Evolutionary conservation across 176 grass and related monocot genomes (phyloP).

Genomic region (Triticum turgidum): DNA sequence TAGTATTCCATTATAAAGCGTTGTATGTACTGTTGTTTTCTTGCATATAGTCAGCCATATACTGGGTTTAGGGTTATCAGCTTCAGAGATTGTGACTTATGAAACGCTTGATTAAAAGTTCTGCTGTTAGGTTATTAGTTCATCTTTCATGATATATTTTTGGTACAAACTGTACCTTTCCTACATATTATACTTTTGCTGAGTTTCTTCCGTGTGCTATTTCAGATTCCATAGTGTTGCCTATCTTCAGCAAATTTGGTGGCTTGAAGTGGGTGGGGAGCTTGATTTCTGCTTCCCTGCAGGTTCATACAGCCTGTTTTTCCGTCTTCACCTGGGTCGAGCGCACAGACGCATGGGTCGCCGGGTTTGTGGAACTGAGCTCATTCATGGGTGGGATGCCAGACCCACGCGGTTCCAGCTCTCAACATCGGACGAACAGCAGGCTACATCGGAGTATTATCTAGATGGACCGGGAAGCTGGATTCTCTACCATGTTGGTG

Average conservation of each 20-base stretch:
- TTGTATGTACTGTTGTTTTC: conserved; percentile 9
- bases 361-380: conserved; percentile 65
- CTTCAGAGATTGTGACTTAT: conserved; percentile 3
- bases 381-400: conserved; percentile 83
- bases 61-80: neutral
- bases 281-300: conserved; percentile 84
- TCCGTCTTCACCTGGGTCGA: conserved; percentile 79
- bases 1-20: conserved; percentile 4
- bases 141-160: conserved; percentile 8
- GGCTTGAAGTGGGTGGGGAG: conserved; percentile 88
- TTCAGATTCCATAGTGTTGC: conserved; percentile 83
- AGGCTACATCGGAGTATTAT: conserved; percentile 61
- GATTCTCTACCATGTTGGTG: conserved; percentile 85
- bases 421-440: conserved; percentile 74
- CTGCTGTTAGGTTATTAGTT: neutral
- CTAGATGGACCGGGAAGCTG: conserved; percentile 67
- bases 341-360: conserved; percentile 71
- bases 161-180: too few relatives aligned
- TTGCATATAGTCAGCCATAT: neutral
- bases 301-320: conserved; percentile 78
- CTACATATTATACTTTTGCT: conserved; percentile 12
- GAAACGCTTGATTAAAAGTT: conserved; percentile 21
- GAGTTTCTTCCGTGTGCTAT: conserved; percentile 34
- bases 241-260: conserved; percentile 98
- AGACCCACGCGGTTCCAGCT: conserved; percentile 81